phyloP scores from a whole-genome alignment of 768 basidiomycete species.

The Panaeolus cyanescens region DNA sequence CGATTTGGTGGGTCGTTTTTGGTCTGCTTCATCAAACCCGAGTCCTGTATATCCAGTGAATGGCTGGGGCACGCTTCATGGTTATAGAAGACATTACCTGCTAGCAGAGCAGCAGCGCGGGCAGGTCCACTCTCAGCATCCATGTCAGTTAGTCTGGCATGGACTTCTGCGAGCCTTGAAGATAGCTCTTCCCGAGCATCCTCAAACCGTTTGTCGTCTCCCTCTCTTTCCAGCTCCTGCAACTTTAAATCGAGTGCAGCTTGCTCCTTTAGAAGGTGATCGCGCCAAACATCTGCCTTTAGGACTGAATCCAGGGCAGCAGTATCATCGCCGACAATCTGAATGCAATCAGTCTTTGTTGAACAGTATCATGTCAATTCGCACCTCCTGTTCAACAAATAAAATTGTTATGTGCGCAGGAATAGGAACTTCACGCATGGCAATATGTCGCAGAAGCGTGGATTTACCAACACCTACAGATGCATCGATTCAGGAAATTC shows the following conservation, averaged over 20 bases:
- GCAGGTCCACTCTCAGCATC: constrained; percentile 98
- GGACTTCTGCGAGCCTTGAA: constrained; percentile 83
- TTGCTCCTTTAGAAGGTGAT: constrained; percentile 89
- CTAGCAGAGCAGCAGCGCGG: constrained; percentile 84
- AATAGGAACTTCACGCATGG: constrained; percentile 92
- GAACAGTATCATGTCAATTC: constrained; percentile 9
- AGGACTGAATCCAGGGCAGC: constrained; percentile 90
- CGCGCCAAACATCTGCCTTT: constrained; percentile 99
- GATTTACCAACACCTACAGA: constrained; percentile 91
- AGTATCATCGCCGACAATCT: constrained; percentile 95
- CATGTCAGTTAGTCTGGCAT: constrained; percentile 92
- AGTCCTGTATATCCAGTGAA: too few relatives aligned
- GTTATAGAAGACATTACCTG: constrained; percentile 55
- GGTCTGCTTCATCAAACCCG: constrained; percentile 89
- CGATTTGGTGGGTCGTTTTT: constrained; percentile 76
- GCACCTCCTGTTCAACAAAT: constrained; percentile 96
- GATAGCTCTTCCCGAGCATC: constrained; percentile 87
- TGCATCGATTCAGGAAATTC: too few relatives aligned
- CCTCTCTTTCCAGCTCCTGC: constrained; percentile 67
- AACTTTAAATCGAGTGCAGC: constrained; percentile 71
- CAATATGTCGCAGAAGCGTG: constrained; percentile 90
- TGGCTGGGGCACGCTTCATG: too few relatives aligned
- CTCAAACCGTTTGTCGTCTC: constrained; percentile 79
- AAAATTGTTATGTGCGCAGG: constrained; percentile 95
- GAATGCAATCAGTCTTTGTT: neutral